These are phyloP conservation scores for Myriangium duriaei DNA, from an alignment of 2,329 filamentous ascomycete genomes.

Conservation along the genomic window DNA sequence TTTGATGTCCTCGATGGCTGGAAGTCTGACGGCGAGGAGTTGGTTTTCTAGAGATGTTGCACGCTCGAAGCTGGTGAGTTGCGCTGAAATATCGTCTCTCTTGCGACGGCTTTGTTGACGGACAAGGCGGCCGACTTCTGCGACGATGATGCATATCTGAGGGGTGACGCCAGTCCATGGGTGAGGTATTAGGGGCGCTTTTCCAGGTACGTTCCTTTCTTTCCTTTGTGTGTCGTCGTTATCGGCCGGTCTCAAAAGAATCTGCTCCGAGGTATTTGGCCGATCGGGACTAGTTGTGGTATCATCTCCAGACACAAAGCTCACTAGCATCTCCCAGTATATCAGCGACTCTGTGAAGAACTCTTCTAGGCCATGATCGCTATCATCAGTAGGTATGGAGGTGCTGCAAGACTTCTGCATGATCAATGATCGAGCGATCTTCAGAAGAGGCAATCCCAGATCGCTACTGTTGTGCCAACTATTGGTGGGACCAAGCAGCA, in stretches of 20 bases:
- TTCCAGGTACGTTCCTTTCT: conserved; percentile 12
- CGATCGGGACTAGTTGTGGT: too few species aligned
- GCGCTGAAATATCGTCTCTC: too few species aligned
- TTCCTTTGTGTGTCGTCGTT: conserved; percentile 12
- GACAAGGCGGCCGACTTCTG: conserved; percentile 35
- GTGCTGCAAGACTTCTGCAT: conserved; percentile 21
- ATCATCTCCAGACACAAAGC: conserved; percentile 38
- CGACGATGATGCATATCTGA: conserved; percentile 32
- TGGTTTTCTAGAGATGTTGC: conserved; percentile 40
- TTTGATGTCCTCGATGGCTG: conserved; percentile 35
- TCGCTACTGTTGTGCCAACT: conserved; percentile 47
- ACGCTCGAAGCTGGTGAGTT: too few species aligned
- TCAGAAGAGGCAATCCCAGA: conserved; percentile 42
- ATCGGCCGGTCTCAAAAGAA: too few species aligned
- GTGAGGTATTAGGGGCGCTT: conserved; percentile 22
- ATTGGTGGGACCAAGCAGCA: conserved; percentile 47
- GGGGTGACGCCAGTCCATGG: conserved; percentile 39
- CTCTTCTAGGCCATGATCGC: too few species aligned
- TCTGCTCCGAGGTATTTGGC: too few species aligned
- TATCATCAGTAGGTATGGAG: conserved; percentile 24
- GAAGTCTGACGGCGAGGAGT: conserved; percentile 36
- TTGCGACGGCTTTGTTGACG: too few species aligned
- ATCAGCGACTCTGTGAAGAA: conserved; percentile 47
- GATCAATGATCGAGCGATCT: conserved; percentile 35
- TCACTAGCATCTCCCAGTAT: conserved; percentile 47